Evolutionary conservation across 164 flowering plant species (phyloP).

Genomic region (Paratinospora sagittata): DNA sequence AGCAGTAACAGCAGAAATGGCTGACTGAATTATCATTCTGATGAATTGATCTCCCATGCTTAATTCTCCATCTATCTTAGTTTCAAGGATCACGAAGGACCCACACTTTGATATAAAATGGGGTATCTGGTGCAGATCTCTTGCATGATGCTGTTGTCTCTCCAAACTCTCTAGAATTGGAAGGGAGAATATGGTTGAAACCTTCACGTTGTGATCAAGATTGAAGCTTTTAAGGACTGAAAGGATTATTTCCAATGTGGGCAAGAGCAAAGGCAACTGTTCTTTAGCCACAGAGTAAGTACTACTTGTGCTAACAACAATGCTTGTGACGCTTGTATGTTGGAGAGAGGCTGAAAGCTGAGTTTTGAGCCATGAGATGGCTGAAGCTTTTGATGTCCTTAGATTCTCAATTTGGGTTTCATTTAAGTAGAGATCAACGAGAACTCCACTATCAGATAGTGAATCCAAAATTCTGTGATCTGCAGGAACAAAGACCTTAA

Average conservation of each 20-base stretch:
- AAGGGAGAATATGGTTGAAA: conserved; percentile 30
- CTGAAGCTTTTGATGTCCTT: too few relatives aligned
- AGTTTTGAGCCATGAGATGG: too few relatives aligned
- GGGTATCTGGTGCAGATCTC: conserved; percentile 21
- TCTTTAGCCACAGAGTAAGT: conserved; percentile 3
- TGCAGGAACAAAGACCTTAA: conserved; percentile 25
- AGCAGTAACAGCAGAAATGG: conserved; percentile 19
- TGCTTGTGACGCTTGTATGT: too few relatives aligned
- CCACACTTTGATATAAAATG: conserved; percentile 23
- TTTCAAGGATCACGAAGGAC: conserved; percentile 31
- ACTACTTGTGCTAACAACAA: conserved; percentile 14
- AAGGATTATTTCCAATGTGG: conserved; percentile 32
- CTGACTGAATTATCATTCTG: conserved; percentile 24
- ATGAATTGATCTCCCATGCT: conserved; percentile 32
- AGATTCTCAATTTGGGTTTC: too few relatives aligned
- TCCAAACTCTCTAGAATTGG: conserved; percentile 25
- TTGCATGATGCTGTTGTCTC: conserved; percentile 8
- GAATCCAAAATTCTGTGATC: too few relatives aligned
- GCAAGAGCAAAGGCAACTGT: conserved; percentile 20
- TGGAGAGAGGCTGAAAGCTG: too few relatives aligned
- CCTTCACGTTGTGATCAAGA: conserved; percentile 25
- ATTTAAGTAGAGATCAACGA: too few relatives aligned
- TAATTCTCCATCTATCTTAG: too few relatives aligned
- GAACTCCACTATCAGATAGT: too few relatives aligned
- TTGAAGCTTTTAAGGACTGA: conserved; percentile 24